A percentile compares a stretch with the other conserved stretches of the same genome.
These are phyloP conservation scores for Pythium rhizo-oryzae DNA, from an alignment of 352 stramenopile genomes.

Conservation along the genomic window DNA sequence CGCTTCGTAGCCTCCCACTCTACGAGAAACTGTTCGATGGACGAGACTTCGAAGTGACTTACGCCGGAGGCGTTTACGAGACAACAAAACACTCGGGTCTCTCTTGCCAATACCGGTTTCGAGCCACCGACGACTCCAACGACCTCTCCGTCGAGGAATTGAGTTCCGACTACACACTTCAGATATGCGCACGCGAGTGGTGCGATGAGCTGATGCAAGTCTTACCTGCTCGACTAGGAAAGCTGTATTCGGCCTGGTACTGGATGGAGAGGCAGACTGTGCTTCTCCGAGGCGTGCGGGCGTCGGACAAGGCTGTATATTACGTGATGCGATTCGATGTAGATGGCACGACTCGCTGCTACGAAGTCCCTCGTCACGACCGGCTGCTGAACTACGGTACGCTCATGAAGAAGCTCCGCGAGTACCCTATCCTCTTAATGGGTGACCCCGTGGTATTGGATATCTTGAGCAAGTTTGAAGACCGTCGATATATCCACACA, in stretches of 20 bases:
- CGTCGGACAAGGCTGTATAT: constrained; percentile 12
- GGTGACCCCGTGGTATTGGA: constrained; percentile 14
- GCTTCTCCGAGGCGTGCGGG: constrained; percentile 30
- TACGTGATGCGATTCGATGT: constrained; percentile 32
- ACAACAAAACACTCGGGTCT: constrained; percentile 28
- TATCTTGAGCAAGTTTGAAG: constrained; percentile 51
- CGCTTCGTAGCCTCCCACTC: constrained; percentile 33
- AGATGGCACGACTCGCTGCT: constrained; percentile 25
- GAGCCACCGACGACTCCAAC: not conserved
- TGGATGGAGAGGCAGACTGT: constrained; percentile 49
- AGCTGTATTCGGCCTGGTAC: constrained; percentile 55
- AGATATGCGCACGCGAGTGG: constrained; percentile 40
- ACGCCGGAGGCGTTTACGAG: constrained; percentile 32
- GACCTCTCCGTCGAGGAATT: constrained; percentile 47
- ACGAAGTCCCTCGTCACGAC: constrained; percentile 40
- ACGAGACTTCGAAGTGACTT: constrained; percentile 56
- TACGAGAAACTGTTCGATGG: constrained; percentile 50
- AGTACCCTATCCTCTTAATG: constrained; percentile 36
- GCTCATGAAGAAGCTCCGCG: constrained; percentile 17
- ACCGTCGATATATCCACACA: constrained; percentile 35
- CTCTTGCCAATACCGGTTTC: constrained; percentile 45
- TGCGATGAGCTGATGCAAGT: constrained; percentile 16
- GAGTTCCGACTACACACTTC: constrained; percentile 25
- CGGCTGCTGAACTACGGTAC: constrained; percentile 16
- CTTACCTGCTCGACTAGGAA: constrained; percentile 34